Evolutionary conservation across 106 monocot genomes (phyloP).

Genomic region (Triglochin maritima): DNA sequence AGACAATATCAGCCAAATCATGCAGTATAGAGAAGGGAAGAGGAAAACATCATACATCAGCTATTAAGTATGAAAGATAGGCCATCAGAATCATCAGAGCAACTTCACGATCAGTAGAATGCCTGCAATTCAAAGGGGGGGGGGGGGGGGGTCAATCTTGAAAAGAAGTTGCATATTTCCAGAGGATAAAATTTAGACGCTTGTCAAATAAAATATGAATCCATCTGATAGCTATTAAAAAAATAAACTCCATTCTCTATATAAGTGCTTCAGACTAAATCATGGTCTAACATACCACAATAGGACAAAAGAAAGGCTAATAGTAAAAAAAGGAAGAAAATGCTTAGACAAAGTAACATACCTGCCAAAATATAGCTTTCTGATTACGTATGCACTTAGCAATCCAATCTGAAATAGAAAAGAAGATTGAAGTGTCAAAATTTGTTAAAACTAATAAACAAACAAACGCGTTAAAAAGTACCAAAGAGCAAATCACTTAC

Average conservation of each 20-base stretch:
- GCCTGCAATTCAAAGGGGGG: no score
- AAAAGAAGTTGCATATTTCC: no score
- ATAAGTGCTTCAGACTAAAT: not conserved
- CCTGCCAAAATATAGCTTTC: conserved; percentile 89
- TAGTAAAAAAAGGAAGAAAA: not conserved
- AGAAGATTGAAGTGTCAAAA: not conserved
- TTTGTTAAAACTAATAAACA: not conserved
- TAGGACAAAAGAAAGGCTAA: not conserved
- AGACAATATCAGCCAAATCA: not conserved
- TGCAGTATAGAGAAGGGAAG: not conserved
- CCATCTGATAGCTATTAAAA: not conserved
- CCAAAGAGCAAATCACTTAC: conserved; percentile 33
- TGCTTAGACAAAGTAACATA: conserved; percentile 10
- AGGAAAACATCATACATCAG: conserved; percentile 48
- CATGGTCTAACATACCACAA: not conserved
- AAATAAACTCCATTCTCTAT: not conserved
- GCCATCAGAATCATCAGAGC: conserved; percentile 80
- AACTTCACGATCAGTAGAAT: conserved; percentile 87
- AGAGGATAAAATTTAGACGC: no score
- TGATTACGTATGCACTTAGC: conserved; percentile 88
- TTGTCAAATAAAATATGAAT: no score
- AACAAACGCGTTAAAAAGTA: not conserved
- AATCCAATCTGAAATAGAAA: conserved; percentile 55
- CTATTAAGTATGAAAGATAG: conserved; percentile 74
- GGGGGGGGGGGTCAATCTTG: no score